phyloP scores from a whole-genome alignment of 208 protist species.

The Acanthamoeba lenticulata region DNA sequence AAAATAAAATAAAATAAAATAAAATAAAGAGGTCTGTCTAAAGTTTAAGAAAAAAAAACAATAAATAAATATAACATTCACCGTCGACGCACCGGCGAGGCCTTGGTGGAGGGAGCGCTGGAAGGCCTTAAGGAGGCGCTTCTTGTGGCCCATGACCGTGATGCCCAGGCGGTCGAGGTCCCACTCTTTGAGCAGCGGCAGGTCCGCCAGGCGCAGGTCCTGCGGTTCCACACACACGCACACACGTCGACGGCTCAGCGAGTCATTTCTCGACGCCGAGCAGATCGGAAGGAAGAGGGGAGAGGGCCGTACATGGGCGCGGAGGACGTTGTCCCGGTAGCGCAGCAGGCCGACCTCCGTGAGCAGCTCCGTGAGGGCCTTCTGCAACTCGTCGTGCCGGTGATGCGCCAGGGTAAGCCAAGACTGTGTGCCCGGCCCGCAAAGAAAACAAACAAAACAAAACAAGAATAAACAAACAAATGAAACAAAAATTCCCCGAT shows the following conservation, averaged over 20 bases:
- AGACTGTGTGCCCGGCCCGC: no score
- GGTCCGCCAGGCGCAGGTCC: not conserved
- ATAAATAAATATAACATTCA: not conserved
- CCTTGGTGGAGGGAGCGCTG: not conserved
- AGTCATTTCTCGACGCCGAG: no score
- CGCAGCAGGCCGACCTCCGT: not conserved
- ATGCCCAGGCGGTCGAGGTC: slow-evolving; percentile 42
- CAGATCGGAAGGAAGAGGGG: not conserved
- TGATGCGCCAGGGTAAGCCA: not conserved
- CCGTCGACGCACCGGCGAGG: not conserved
- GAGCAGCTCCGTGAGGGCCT: not conserved
- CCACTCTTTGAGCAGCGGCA: slow-evolving; percentile 37
- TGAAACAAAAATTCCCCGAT: no score
- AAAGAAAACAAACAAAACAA: no score
- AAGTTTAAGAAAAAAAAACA: not conserved
- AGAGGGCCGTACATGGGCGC: not conserved
- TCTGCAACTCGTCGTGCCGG: not conserved
- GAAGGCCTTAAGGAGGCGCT: not conserved
- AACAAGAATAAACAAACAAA: no score
- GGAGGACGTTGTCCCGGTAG: not conserved
- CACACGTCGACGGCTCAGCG: not conserved
- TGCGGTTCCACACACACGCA: not conserved
- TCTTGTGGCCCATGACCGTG: slow-evolving; percentile 19
- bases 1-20: not conserved
- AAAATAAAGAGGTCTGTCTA: no score